Base-by-base conservation (phyloP, 2,329 filamentous ascomycete species). In the Pseudogymnoascus sp. region DNA sequence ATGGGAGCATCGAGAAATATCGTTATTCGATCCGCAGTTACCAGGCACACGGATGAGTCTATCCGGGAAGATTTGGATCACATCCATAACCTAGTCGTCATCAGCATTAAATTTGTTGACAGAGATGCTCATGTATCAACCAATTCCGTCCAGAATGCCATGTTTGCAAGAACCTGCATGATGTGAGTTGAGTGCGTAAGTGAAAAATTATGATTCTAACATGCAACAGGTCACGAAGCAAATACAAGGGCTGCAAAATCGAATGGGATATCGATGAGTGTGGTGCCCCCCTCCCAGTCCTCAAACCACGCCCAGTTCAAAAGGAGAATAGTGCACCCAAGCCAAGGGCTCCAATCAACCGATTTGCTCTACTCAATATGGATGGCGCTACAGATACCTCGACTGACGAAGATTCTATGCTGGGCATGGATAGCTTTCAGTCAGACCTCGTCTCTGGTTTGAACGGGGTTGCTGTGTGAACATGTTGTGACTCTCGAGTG, bases 131-230 rank as follows among this genome's bases (percentile, higher is more conserved):
- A 84, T 73, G 85, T 96, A 67, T 86, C 83, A 63, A 90, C 87
- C 6, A 96, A 93, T 73, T 91, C 90, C 0, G 81, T 96, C 8
- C 82, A 88, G 70, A 87, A 88, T 66, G 88, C 90, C 10, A 81
- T 91, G 62, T 90, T 87, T 74, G 90, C 90, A 7, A 83, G 85
- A 16, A 89, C 84, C 8, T 95, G 90, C 76, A 89, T 96, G 87
- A 86, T 88, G 83, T 85, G 81, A 18, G 7, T 12, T 40, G 11
- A 66, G 66, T 39, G 61, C 60, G 67, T 69, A 66, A 65, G 61
- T 63, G 10, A n/a, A 39, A 39, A 4, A 34, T 34, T 18, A n/a
- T 18, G 23, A 34, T 57, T 57, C 36, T 21, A 36, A 62, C 5
- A 8, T 61, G 74, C 37, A 73, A 54, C n/a, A 18, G 8, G 16